Conservation (phyloP, 1,139 yeast genomes). For the Sugiyamaella xylanicola region DNA sequence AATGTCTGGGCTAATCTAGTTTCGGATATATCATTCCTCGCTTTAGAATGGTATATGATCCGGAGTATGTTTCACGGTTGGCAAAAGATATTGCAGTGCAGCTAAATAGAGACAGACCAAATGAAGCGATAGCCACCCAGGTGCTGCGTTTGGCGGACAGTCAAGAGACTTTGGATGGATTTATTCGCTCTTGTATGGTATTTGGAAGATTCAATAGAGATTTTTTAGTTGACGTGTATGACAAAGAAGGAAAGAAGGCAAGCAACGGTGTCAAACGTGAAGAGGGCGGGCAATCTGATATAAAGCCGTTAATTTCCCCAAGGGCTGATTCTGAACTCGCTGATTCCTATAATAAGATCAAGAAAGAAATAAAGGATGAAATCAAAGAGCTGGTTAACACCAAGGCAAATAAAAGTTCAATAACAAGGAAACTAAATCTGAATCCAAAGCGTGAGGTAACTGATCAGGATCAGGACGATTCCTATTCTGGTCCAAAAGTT, state of each 20-base stretch:
- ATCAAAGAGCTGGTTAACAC: too few relatives aligned
- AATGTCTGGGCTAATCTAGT: too few relatives aligned
- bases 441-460: too few relatives aligned
- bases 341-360: too few relatives aligned
- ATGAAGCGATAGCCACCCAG: slow-evolving; percentile 32
- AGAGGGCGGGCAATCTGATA: too few relatives aligned
- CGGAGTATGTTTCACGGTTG: slow-evolving; percentile 6
- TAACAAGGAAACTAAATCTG: too few relatives aligned
- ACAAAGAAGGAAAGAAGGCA: slow-evolving; percentile 16
- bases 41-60: not conserved
- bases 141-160: slow-evolving; percentile 33
- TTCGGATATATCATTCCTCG: too few relatives aligned
- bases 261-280: not conserved
- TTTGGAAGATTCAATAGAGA: slow-evolving; percentile 38
- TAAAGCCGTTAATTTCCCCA: too few relatives aligned
- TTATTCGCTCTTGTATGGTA: slow-evolving; percentile 36
- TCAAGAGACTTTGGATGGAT: slow-evolving; percentile 27
- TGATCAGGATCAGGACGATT: not conserved
- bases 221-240: slow-evolving; percentile 34
- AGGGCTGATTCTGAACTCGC: too few relatives aligned
- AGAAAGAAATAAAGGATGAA: too few relatives aligned
- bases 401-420: too few relatives aligned
- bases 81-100: slow-evolving; percentile 33
- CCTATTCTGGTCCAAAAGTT: slow-evolving; percentile 4
- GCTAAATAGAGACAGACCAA: slow-evolving; percentile 34